Conservation (phyloP, 2,329 filamentous ascomycete species). For the Xylaria sp. region DNA sequence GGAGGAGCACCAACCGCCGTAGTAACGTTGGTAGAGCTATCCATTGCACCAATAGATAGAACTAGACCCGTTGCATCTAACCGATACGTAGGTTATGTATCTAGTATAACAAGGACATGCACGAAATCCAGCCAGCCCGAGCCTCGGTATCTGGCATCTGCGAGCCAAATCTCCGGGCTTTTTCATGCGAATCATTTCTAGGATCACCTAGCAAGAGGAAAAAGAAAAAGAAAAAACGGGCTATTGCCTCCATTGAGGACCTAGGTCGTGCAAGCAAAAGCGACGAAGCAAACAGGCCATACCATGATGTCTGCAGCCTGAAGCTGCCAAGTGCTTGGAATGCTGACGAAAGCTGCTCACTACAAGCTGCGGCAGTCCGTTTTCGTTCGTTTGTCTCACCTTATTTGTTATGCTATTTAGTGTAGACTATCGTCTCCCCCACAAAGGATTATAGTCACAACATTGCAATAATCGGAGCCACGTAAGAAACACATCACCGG, state of each 20-base stretch:
- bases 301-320: conserved; percentile 3
- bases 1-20: background rate
- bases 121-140: conserved; percentile 20
- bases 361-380: conserved; percentile 23
- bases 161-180: conserved; percentile 32
- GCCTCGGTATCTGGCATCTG: conserved; percentile 11
- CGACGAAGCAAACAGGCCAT: background rate
- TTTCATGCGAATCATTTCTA: conserved; percentile 29
- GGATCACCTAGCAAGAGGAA: conserved; percentile 7
- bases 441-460: conserved; percentile 26
- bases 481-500: conserved; percentile 31
- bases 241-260: background rate
- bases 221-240: conserved; percentile 8
- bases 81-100: background rate
- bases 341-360: conserved; percentile 18
- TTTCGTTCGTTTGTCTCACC: conserved; percentile 29
- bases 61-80: background rate
- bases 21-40: background rate
- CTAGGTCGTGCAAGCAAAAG: conserved; percentile 5
- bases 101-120: conserved; percentile 20
- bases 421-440: conserved; percentile 7
- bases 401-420: conserved; percentile 24
- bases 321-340: conserved; percentile 18
- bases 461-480: conserved; percentile 14
- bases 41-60: background rate